Conservation (phyloP, 345 rosid species). For the Linum usitatissimum region DNA sequence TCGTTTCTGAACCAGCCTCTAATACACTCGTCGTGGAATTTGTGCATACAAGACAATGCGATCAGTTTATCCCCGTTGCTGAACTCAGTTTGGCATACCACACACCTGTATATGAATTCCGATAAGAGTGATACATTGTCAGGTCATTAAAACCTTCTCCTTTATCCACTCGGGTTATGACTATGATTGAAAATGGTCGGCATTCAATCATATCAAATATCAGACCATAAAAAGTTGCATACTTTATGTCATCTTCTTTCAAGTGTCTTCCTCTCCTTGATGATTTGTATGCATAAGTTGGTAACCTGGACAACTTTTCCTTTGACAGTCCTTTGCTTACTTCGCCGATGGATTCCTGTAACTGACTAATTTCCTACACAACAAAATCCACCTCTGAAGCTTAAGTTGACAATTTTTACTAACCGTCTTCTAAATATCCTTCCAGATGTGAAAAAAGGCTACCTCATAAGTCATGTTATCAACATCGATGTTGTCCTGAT, state of each 20-base stretch:
- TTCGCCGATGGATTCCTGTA: neutral
- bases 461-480: neutral
- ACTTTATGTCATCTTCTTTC: neutral
- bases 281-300: neutral
- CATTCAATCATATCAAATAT: neutral
- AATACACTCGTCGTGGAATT: slow-evolving; percentile 8
- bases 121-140: neutral
- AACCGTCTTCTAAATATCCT: too few relatives aligned
- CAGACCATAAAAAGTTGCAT: neutral
- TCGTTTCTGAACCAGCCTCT: slow-evolving; percentile 2
- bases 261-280: neutral
- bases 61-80: neutral
- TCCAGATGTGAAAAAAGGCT: neutral
- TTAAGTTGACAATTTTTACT: too few relatives aligned
- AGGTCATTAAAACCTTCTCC: neutral
- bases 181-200: neutral
- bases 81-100: slow-evolving; percentile 8
- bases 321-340: neutral
- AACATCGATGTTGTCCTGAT: neutral
- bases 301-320: neutral
- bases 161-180: neutral
- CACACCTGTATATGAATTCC: slow-evolving; percentile 5
- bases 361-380: neutral
- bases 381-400: neutral
- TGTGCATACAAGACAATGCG: slow-evolving; percentile 15